Conservation (phyloP, 2,329 filamentous ascomycete species). For the Pezicula neosporulosa region DNA sequence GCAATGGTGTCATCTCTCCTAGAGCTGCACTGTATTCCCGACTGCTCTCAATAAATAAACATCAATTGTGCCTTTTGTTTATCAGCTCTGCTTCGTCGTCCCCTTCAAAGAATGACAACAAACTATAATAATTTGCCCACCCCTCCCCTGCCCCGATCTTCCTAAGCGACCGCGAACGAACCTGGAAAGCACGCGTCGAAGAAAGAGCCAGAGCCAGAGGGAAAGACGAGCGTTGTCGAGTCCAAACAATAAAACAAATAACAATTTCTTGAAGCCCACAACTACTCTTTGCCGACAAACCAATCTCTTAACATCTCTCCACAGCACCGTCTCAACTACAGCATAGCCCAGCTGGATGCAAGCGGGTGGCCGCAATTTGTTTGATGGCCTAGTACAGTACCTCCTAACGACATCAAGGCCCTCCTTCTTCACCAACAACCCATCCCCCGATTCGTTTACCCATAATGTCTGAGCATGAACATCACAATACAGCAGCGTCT, state of each 20-base stretch:
- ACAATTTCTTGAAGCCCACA: background rate
- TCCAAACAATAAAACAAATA: too few relatives aligned
- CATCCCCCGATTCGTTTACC: background rate
- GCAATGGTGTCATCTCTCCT: background rate
- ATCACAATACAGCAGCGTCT: slow-evolving; percentile 9
- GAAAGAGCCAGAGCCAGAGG: too few relatives aligned
- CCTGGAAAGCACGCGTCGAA: too few relatives aligned
- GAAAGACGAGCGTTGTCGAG: too few relatives aligned
- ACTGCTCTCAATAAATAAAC: too few relatives aligned
- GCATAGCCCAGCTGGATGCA: background rate
- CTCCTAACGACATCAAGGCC: background rate
- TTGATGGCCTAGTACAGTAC: slow-evolving; percentile 7
- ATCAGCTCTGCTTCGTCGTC: background rate
- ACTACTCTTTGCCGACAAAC: background rate
- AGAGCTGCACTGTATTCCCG: background rate
- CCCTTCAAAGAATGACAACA: background rate
- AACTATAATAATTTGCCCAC: background rate
- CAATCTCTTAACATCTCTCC: background rate
- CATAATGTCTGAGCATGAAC: slow-evolving; percentile 7
- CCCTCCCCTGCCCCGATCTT: background rate
- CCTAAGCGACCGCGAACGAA: background rate
- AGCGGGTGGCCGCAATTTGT: slow-evolving; percentile 3
- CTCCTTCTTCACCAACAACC: background rate
- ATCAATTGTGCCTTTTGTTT: background rate
- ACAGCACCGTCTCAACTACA: background rate